These are phyloP conservation scores for Trichoderma sp. DNA, from an alignment of 2,329 filamentous ascomycete genomes.

Conservation along the genomic window DNA sequence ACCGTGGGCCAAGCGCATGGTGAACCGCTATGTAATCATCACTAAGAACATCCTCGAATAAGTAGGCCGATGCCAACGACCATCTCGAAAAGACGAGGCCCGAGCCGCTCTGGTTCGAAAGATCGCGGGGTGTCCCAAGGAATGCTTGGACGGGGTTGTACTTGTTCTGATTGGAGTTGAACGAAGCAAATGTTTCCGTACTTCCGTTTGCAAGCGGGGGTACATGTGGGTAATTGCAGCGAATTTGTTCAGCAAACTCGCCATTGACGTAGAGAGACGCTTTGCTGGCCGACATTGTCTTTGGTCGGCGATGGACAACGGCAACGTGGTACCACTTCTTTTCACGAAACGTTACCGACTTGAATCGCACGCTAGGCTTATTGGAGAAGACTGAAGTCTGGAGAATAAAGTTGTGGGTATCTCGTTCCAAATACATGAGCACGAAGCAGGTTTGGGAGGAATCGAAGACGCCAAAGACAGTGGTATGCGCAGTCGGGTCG, in stretches of 20 bases:
- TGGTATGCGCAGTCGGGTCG: slow-evolving; percentile 82
- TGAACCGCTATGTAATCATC: slow-evolving; percentile 92
- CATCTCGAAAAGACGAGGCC: slow-evolving; percentile 75
- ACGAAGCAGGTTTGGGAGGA: slow-evolving; percentile 89
- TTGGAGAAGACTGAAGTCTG: slow-evolving; percentile 89
- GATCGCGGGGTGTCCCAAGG: slow-evolving; percentile 83
- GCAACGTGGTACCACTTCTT: slow-evolving; percentile 91
- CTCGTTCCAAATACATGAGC: slow-evolving; percentile 88
- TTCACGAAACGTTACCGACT: slow-evolving; percentile 71
- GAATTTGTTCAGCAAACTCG: slow-evolving; percentile 88
- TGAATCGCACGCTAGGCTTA: slow-evolving; percentile 90
- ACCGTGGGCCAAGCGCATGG: slow-evolving; percentile 82
- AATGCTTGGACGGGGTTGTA: slow-evolving; percentile 82
- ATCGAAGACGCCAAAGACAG: slow-evolving; percentile 93
- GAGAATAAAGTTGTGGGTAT: slow-evolving; percentile 89
- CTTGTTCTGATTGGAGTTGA: slow-evolving; percentile 56
- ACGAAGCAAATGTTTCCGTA: slow-evolving; percentile 68
- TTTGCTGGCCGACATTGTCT: slow-evolving; percentile 71
- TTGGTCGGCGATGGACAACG: slow-evolving; percentile 77
- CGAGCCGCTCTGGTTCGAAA: slow-evolving; percentile 72
- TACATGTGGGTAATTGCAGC: slow-evolving; percentile 79
- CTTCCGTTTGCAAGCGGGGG: slow-evolving; percentile 63
- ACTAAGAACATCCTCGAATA: slow-evolving; percentile 83
- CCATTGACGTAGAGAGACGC: slow-evolving; percentile 89
- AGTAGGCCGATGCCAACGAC: slow-evolving; percentile 84